Conservation (phyloP, 345 rosid species). For the Mallotus nudiflorus region DNA sequence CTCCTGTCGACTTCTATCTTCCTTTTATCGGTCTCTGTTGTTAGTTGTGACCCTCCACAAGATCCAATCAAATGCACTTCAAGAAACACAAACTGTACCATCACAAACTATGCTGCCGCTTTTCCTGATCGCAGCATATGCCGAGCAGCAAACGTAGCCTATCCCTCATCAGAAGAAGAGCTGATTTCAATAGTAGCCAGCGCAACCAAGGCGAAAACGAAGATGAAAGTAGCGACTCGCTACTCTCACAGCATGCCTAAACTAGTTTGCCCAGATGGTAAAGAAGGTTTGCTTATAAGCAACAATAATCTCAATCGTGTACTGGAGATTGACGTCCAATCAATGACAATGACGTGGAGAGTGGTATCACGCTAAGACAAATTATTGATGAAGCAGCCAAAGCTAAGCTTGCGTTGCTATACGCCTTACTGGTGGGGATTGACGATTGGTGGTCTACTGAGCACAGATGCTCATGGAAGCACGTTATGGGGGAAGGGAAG, state of each 20-base stretch:
- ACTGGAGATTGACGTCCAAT: conserved; percentile 29
- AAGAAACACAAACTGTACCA: conserved; percentile 45
- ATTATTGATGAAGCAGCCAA: conserved; percentile 59
- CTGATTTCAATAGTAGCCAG: conserved; percentile 50
- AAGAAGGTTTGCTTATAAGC: conserved; percentile 65
- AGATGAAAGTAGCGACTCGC: conserved; percentile 69
- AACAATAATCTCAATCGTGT: conserved; percentile 51
- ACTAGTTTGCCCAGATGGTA: conserved; percentile 65
- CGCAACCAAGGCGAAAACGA: conserved; percentile 49
- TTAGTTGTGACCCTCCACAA: conserved; percentile 49
- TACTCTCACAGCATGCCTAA: conserved; percentile 74
- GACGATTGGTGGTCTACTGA: conserved; percentile 71
- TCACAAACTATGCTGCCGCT: conserved; percentile 65
- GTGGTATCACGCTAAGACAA: conserved; percentile 63
- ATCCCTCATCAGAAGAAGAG: conserved; percentile 60
- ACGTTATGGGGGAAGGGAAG: conserved; percentile 78
- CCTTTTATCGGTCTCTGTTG: conserved; percentile 20
- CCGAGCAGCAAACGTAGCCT: conserved; percentile 53
- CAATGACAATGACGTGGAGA: conserved; percentile 62
- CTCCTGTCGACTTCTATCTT: too few species aligned
- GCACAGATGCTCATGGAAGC: conserved; percentile 90
- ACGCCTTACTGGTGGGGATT: conserved; percentile 92
- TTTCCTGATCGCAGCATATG: conserved; percentile 70
- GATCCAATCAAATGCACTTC: conserved; percentile 59
- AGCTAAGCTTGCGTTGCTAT: conserved; percentile 65